A percentile compares a stretch with the other conserved stretches of the same genome.
These are phyloP conservation scores for Phyllachora maydis DNA, from an alignment of 2,329 filamentous ascomycete genomes.

Conservation along the genomic window DNA sequence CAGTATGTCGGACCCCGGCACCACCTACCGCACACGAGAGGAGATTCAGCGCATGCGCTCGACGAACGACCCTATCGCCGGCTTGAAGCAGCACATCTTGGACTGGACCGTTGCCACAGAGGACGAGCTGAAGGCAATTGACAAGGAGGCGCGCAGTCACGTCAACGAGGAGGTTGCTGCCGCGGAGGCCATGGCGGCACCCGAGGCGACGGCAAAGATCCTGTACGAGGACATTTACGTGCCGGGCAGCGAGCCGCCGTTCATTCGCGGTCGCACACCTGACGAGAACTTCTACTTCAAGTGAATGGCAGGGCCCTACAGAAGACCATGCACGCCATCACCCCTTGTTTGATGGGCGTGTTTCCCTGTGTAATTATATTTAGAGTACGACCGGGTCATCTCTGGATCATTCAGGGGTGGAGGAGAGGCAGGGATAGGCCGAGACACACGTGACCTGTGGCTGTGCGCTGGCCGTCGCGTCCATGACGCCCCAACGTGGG, in stretches of 20 bases:
- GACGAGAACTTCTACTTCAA: slow-evolving; percentile 93
- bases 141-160: slow-evolving; percentile 74
- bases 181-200: slow-evolving; percentile 72
- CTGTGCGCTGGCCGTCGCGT: no score
- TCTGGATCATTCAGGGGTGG: no score
- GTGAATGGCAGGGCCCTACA: no score
- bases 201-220: slow-evolving; percentile 61
- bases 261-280: slow-evolving; percentile 66
- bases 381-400: no score
- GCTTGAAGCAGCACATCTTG: slow-evolving; percentile 92
- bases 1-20: slow-evolving; percentile 99
- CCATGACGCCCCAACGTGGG: no score
- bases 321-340: no score
- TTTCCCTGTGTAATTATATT: no score
- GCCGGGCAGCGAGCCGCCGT: slow-evolving; percentile 66
- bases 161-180: slow-evolving; percentile 80
- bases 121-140: slow-evolving; percentile 88
- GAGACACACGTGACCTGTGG: no score
- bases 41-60: slow-evolving; percentile 99
- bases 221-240: slow-evolving; percentile 96
- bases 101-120: slow-evolving; percentile 86
- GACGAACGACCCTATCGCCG: slow-evolving; percentile 95
- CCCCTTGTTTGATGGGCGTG: no score
- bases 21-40: slow-evolving; percentile 96
- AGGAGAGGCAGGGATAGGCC: no score